Evolutionary conservation across 768 basidiomycete genomes (phyloP).

Genomic region (Suillus americanus): DNA sequence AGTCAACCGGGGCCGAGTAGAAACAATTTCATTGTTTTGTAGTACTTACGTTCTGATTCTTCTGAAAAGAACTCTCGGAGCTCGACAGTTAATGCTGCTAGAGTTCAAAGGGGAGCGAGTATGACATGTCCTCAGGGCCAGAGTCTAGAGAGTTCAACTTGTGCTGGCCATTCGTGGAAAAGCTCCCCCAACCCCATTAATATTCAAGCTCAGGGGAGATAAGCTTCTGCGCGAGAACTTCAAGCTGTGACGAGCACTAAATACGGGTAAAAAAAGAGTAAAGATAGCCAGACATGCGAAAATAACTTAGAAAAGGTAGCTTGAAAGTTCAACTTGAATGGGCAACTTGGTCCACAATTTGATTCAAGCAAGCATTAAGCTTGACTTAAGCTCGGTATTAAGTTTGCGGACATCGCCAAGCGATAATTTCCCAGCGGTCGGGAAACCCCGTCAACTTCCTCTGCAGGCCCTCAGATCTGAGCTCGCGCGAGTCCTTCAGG

Average conservation of each 20-base stretch:
- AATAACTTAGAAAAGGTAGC: background rate
- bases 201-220: background rate
- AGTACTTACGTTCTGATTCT: background rate
- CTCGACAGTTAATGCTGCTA: background rate
- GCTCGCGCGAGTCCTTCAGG: background rate
- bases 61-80: background rate
- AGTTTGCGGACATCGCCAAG: background rate
- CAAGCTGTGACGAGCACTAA: background rate
- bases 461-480: background rate
- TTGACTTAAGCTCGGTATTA: background rate
- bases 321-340: background rate
- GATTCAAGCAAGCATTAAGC: background rate
- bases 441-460: background rate
- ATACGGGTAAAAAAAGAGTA: background rate
- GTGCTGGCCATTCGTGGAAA: background rate
- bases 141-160: background rate
- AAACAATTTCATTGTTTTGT: background rate
- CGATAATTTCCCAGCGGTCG: too few relatives aligned
- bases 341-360: background rate
- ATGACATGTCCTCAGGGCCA: background rate
- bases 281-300: background rate
- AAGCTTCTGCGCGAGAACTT: background rate
- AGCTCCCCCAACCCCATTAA: background rate
- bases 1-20: background rate
- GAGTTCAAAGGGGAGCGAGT: background rate